These are phyloP conservation scores for Termitomyces titanicus DNA, from an alignment of 768 basidiomycete species.

Conservation along the genomic window DNA sequence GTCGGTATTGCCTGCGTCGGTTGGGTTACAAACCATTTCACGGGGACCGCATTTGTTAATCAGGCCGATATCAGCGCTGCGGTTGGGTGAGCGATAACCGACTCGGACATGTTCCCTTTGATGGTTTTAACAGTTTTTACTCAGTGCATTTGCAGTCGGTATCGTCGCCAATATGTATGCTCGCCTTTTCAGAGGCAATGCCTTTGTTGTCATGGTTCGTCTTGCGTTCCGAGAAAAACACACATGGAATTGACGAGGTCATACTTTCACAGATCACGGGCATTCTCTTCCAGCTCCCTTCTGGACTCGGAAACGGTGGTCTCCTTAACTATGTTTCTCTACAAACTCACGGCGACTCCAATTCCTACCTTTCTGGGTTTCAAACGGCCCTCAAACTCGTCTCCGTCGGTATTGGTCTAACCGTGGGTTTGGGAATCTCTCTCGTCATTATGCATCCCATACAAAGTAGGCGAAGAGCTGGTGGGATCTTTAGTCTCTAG, in stretches of 20 bases:
- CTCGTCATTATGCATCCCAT: slow-evolving; percentile 65
- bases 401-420: slow-evolving; percentile 73
- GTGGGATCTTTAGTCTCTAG: slow-evolving; percentile 60
- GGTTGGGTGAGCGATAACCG: slow-evolving; percentile 44
- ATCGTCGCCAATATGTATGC: slow-evolving; percentile 76
- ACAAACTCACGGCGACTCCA: slow-evolving; percentile 46
- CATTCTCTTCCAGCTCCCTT: slow-evolving; percentile 82
- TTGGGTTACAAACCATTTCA: slow-evolving; percentile 79
- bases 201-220: slow-evolving; percentile 79
- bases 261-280: slow-evolving; percentile 53
- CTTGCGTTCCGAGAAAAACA: not conserved
- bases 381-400: slow-evolving; percentile 73
- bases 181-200: slow-evolving; percentile 66
- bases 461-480: slow-evolving; percentile 52
- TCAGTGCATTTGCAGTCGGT: slow-evolving; percentile 78
- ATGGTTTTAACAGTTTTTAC: not conserved
- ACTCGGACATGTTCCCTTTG: no score
- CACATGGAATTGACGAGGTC: not conserved
- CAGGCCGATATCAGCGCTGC: slow-evolving; percentile 79
- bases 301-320: slow-evolving; percentile 77
- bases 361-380: slow-evolving; percentile 68
- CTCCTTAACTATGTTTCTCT: slow-evolving; percentile 67
- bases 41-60: slow-evolving; percentile 52
- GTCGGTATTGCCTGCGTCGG: slow-evolving; percentile 63
- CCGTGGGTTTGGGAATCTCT: slow-evolving; percentile 73